phyloP scores from a whole-genome alignment of 2,329 filamentous ascomycete species.

The Colletotrichum musicola region DNA sequence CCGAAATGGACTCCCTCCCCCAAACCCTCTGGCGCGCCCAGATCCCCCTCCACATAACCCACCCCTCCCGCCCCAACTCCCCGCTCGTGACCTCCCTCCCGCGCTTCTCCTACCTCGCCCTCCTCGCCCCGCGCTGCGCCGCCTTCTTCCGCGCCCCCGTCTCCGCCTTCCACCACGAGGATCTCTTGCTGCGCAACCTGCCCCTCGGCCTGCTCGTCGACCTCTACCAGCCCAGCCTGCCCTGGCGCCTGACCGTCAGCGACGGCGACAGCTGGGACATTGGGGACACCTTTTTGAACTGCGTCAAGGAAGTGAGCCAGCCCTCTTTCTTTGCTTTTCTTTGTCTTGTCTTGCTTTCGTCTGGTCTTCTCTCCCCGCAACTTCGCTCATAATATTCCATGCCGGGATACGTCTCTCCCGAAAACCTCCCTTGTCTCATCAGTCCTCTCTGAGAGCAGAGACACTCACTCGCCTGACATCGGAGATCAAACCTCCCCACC shows the following conservation, averaged over 20 bases:
- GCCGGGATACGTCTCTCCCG: too few species aligned
- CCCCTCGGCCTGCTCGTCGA: constrained; percentile 68
- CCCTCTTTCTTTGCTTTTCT: not conserved
- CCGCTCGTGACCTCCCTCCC: constrained; percentile 68
- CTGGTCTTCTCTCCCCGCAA: too few species aligned
- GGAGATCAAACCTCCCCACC: not conserved
- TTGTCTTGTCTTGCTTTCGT: not conserved
- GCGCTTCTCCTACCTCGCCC: constrained; percentile 70
- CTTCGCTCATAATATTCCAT: too few species aligned
- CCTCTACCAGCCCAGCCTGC: constrained; percentile 66
- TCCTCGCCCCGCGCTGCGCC: constrained; percentile 67
- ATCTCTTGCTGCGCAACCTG: constrained; percentile 65
- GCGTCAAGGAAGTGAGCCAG: constrained; percentile 71
- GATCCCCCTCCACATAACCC: constrained; percentile 67
- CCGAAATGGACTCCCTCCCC: constrained; percentile 48
- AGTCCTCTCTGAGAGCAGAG: too few species aligned
- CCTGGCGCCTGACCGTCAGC: constrained; percentile 67
- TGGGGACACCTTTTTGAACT: constrained; percentile 73
- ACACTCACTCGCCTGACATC: not conserved
- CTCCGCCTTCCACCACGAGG: constrained; percentile 71
- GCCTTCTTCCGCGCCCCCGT: constrained; percentile 66
- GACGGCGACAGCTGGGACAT: constrained; percentile 71
- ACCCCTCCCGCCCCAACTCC: constrained; percentile 58
- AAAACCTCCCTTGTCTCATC: not conserved
- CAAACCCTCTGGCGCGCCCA: constrained; percentile 67